These are phyloP conservation scores for Ramaria rubella DNA, from an alignment of 768 basidiomycete genomes.

Conservation along the genomic window DNA sequence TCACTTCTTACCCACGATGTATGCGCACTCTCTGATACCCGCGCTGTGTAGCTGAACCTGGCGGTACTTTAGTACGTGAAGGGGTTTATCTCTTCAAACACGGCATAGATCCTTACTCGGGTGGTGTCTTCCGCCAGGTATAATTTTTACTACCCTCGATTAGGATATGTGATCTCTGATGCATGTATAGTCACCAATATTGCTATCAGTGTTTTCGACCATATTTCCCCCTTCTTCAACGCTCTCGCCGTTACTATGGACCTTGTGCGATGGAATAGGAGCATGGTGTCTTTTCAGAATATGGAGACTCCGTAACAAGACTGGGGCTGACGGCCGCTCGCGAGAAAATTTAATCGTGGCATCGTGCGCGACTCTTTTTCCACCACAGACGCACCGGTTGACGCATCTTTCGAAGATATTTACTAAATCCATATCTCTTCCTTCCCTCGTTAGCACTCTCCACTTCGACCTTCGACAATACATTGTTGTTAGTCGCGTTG, in stretches of 20 bases:
- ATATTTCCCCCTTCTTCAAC: conserved; percentile 48
- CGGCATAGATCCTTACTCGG: conserved; percentile 82
- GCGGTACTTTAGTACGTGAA: conserved; percentile 64
- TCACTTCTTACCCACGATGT: conserved; percentile 78
- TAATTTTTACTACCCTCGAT: conserved; percentile 22
- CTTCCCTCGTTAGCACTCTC: conserved; percentile 76
- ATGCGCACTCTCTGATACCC: conserved; percentile 22
- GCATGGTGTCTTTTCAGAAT: conserved; percentile 64
- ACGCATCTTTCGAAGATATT: conserved; percentile 46
- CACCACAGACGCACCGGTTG: conserved; percentile 5
- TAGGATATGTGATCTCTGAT: conserved; percentile 2
- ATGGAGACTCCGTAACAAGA: conserved; percentile 57
- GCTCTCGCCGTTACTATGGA: conserved; percentile 59
- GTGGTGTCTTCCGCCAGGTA: conserved; percentile 83
- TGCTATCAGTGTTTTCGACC: conserved; percentile 69
- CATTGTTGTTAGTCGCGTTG: conserved; percentile 56
- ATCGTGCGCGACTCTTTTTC: conserved; percentile 41
- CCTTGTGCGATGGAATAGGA: conserved; percentile 54
- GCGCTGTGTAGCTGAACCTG: conserved; percentile 6
- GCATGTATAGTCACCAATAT: conserved; percentile 65
- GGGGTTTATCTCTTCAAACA: conserved; percentile 75
- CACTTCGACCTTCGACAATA: conserved; percentile 77
- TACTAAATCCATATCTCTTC: conserved; percentile 85
- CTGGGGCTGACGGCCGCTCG: conserved; percentile 31
- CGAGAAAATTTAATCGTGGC: conserved; percentile 60